Conservation (phyloP, 345 rosid species). For the Arabidopsis suecica region DNA sequence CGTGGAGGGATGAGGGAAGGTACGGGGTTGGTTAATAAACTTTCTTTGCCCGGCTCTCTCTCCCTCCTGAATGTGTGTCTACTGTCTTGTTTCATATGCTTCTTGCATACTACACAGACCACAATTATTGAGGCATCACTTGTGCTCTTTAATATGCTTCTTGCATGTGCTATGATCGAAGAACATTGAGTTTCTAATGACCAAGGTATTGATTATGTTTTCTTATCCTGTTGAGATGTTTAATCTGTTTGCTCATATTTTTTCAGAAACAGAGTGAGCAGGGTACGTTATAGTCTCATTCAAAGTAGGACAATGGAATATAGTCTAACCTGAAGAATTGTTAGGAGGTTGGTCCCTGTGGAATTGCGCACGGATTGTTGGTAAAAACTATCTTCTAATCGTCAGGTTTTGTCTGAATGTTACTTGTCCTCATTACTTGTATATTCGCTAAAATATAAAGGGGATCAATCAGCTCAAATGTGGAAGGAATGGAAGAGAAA, state of each 20-base stretch:
- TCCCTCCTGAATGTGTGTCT: conserved; percentile 2
- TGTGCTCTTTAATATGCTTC: not conserved
- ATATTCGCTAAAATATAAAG: no score
- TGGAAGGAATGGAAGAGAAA: not conserved
- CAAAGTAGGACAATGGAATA: no score
- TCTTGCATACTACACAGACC: not conserved
- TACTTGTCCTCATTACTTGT: not conserved
- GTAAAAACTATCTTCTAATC: no score
- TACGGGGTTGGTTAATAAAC: not conserved
- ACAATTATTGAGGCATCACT: not conserved
- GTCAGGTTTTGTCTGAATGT: no score
- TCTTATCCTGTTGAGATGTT: not conserved
- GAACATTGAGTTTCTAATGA: not conserved
- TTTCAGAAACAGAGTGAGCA: not conserved
- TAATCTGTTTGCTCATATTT: not conserved
- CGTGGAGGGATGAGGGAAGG: conserved; percentile 28
- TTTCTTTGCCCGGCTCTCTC: conserved; percentile 5
- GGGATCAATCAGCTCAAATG: not conserved
- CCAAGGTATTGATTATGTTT: not conserved
- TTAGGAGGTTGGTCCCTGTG: not conserved
- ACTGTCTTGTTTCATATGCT: not conserved
- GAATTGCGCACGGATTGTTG: no score
- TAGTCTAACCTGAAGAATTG: not conserved
- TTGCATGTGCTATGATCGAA: not conserved
- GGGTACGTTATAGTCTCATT: not conserved